Percentiles rank a stretch among this genome's conserved stretches.
phyloP scores from a whole-genome alignment of 139 green algal species.

The Diplosphaera chodatii region DNA sequence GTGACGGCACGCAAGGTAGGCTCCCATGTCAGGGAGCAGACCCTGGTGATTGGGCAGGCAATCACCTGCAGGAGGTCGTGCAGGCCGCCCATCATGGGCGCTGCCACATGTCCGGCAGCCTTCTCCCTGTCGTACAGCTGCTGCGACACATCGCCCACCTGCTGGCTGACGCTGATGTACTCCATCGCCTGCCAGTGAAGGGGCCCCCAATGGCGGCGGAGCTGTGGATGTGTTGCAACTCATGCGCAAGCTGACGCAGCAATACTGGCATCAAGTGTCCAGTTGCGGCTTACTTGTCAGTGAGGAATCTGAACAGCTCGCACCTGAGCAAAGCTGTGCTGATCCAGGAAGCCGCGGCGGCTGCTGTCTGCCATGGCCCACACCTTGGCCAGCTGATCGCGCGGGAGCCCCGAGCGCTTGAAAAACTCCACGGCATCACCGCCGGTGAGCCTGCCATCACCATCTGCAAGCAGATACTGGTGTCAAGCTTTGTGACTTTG shows the following conservation, averaged over 20 bases:
- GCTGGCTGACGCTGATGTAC: conserved; percentile 63
- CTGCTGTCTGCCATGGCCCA: conserved; percentile 54
- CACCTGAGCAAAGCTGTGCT: conserved; percentile 63
- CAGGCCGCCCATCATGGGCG: conserved; percentile 17
- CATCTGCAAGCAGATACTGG: too few species aligned
- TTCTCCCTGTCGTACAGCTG: conserved; percentile 17
- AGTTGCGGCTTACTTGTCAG: too few species aligned
- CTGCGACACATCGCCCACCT: conserved; percentile 25
- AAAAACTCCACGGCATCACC: conserved; percentile 85
- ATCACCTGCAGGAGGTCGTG: conserved; percentile 10
- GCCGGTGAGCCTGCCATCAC: conserved; percentile 55
- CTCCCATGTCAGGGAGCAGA: too few species aligned
- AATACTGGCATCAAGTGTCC: too few species aligned
- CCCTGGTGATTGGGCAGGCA: too few species aligned
- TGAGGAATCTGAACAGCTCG: too few species aligned
- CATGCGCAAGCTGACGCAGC: too few species aligned
- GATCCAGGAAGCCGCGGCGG: conserved; percentile 73
- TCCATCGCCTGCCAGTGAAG: conserved; percentile 73
- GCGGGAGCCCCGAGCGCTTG: conserved; percentile 60
- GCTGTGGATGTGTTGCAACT: too few species aligned
- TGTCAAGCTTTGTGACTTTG: too few species aligned
- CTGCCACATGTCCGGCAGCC: not conserved
- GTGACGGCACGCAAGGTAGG: too few species aligned
- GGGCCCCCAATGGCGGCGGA: too few species aligned
- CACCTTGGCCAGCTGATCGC: conserved; percentile 62